Percentiles rank a stretch among this genome's conserved stretches.
phyloP scores from a whole-genome alignment of 371 early-diverging fungal genomes.

The Apophysomyces ossiformis region DNA sequence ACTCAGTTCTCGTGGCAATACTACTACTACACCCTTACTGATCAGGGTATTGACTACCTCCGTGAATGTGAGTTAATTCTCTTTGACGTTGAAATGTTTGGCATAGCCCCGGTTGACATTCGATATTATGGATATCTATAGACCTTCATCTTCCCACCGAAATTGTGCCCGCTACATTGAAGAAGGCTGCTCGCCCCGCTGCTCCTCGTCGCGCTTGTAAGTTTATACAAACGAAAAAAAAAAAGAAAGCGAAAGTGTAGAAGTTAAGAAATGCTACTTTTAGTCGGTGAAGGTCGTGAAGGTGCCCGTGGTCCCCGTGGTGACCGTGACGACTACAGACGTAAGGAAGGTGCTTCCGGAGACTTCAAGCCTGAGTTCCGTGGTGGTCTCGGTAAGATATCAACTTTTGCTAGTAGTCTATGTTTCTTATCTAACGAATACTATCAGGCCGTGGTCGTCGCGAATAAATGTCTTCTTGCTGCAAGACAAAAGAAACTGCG shows the following conservation, averaged over 20 bases:
- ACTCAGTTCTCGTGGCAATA: constrained; percentile 99
- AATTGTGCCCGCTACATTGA: constrained; percentile 97
- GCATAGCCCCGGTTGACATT: background rate
- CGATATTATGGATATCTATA: constrained; percentile 12
- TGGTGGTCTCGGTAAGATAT: constrained; percentile 71
- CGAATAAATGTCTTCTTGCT: constrained; percentile 37
- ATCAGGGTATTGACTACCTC: constrained; percentile 97
- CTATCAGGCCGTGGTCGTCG: constrained; percentile 50
- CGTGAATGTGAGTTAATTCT: constrained; percentile 71
- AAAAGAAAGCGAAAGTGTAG: background rate
- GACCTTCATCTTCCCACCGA: constrained; percentile 95
- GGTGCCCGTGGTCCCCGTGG: constrained; percentile 68
- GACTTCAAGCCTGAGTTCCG: constrained; percentile 97
- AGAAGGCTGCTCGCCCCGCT: constrained; percentile 84
- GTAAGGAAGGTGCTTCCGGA: constrained; percentile 93
- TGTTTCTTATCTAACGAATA: background rate
- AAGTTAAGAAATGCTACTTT: background rate
- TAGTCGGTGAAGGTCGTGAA: constrained; percentile 56
- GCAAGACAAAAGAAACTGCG: background rate
- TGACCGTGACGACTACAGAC: constrained; percentile 87
- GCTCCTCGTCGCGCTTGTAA: constrained; percentile 74
- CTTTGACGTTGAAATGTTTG: background rate
- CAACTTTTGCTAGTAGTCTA: background rate
- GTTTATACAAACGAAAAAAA: constrained; percentile 10
- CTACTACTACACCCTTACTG: constrained; percentile 99